Conservation (phyloP, 108 stramenopile genomes). For the Nitzschia putrida region DNA sequence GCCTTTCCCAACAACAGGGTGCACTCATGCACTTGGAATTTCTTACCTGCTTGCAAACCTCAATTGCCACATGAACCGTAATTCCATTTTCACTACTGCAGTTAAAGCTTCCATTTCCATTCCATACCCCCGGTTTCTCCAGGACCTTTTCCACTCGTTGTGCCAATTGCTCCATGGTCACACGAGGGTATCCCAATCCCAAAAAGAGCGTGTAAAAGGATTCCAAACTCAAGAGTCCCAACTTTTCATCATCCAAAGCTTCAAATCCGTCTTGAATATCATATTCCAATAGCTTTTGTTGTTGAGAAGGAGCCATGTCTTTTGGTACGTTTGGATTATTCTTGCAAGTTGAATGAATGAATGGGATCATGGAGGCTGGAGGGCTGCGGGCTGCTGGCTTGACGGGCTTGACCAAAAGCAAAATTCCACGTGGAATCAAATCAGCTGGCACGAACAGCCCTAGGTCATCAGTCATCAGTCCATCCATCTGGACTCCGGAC, state of each 20-base stretch:
- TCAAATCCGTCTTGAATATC: conserved; percentile 36
- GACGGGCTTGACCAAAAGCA: too few relatives aligned
- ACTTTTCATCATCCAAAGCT: conserved; percentile 33
- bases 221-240: conserved; percentile 26
- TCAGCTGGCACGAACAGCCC: too few relatives aligned
- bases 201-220: conserved; percentile 29
- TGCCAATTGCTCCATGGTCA: not conserved
- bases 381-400: too few relatives aligned
- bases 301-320: conserved; percentile 2
- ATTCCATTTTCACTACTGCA: not conserved
- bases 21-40: too few relatives aligned
- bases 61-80: not conserved
- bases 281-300: not conserved
- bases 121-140: not conserved
- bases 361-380: too few relatives aligned
- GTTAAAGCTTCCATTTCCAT: not conserved
- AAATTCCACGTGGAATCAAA: too few relatives aligned
- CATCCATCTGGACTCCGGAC: too few relatives aligned
- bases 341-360: not conserved
- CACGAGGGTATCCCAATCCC: conserved; percentile 32
- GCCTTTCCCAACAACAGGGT: too few relatives aligned
- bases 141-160: not conserved
- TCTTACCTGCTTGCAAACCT: too few relatives aligned
- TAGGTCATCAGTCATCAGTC: too few relatives aligned
- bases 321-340: not conserved